Conservation (phyloP, 2,329 filamentous ascomycete species). For the Furcasterigmium furcatum region DNA sequence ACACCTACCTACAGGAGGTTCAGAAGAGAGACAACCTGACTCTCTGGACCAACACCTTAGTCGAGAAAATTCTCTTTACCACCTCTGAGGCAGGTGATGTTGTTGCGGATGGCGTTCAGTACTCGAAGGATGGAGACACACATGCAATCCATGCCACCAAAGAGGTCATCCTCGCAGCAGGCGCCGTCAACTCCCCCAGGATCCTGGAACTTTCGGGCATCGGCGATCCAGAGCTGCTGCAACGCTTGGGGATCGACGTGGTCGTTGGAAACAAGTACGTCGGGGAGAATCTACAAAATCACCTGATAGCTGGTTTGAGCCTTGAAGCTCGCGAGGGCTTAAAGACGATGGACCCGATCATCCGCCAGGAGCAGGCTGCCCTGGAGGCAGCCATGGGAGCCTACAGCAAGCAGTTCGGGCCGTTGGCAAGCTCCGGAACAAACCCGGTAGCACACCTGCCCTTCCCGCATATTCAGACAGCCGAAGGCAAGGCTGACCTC, state of each 20-base stretch:
- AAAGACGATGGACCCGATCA: constrained; percentile 16
- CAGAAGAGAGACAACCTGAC: constrained; percentile 17
- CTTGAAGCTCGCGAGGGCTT: constrained; percentile 17
- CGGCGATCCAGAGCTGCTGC: constrained; percentile 27
- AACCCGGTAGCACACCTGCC: constrained; percentile 16
- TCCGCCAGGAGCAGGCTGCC: constrained; percentile 13
- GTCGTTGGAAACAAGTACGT: constrained; percentile 30
- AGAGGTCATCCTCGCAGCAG: constrained; percentile 40
- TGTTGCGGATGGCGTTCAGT: constrained; percentile 17
- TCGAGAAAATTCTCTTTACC: constrained; percentile 19
- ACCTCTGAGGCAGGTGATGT: constrained; percentile 6
- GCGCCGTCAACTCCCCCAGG: constrained; percentile 36
- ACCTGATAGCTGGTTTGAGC: constrained; percentile 20
- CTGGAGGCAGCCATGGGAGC: constrained; percentile 16
- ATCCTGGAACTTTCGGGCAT: constrained; percentile 41
- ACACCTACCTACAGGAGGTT: constrained; percentile 16
- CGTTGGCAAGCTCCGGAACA: constrained; percentile 15
- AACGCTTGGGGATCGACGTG: constrained; percentile 22
- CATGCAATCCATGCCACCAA: constrained; percentile 19
- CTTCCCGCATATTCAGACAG: constrained; percentile 10
- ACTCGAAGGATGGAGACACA: constrained; percentile 7
- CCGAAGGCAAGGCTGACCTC: constrained; percentile 26
- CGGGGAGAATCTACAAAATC: constrained; percentile 35
- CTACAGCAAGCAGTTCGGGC: constrained; percentile 15
- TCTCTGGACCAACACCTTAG: constrained; percentile 16